These are phyloP conservation scores for Brassica rapa DNA, from an alignment of 345 rosid genomes.

Conservation along the genomic window DNA sequence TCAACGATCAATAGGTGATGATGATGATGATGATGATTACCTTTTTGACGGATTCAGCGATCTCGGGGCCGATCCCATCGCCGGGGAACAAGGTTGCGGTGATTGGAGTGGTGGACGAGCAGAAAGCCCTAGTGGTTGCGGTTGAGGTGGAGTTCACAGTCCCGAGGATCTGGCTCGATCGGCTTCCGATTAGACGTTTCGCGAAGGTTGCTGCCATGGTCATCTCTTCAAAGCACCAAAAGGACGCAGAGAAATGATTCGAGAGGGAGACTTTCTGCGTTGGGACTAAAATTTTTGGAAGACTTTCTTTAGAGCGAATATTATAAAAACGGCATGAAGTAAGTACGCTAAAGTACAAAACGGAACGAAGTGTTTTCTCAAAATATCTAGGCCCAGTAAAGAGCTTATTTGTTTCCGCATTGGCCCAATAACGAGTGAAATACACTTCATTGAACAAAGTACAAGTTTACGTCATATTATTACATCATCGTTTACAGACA, in stretches of 20 bases:
- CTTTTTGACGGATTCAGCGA: conserved; percentile 94
- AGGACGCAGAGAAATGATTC: conserved; percentile 23
- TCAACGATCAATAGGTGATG: background rate
- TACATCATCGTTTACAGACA: conserved; percentile 15
- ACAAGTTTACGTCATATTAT: conserved; percentile 1
- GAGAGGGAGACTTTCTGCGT: conserved; percentile 21
- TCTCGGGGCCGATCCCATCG: conserved; percentile 99
- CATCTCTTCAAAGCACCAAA: conserved; percentile 37
- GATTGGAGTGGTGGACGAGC: conserved; percentile 60
- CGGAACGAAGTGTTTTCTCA: background rate
- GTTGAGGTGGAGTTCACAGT: conserved; percentile 31
- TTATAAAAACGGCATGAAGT: conserved; percentile 17
- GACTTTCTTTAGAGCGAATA: conserved; percentile 25
- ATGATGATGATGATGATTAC: conserved; percentile 30
- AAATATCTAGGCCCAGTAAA: conserved; percentile 5
- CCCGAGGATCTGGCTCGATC: conserved; percentile 48
- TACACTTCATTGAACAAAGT: background rate
- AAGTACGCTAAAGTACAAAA: background rate
- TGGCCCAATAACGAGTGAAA: background rate
- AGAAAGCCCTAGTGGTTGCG: conserved; percentile 52
- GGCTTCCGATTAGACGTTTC: conserved; percentile 37
- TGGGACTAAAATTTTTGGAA: background rate
- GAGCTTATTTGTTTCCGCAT: background rate
- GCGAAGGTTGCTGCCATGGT: conserved; percentile 44
- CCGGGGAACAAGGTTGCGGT: conserved; percentile 96